These are phyloP conservation scores for Suhomyces canberraensis DNA, from an alignment of 805 yeast genomes.

Conservation along the genomic window DNA sequence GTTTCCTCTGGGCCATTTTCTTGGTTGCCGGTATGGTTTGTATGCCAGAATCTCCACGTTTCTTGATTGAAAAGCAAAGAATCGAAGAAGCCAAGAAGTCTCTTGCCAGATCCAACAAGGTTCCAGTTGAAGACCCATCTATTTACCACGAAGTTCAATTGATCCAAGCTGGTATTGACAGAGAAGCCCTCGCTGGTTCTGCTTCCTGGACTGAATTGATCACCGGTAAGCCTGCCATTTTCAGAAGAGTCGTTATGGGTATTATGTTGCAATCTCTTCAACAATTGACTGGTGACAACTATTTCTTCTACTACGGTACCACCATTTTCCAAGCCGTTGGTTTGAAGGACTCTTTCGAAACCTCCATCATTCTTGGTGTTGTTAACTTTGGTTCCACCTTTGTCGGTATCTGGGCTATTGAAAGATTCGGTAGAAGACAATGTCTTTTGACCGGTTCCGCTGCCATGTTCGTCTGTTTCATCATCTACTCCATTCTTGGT, in stretches of 20 bases:
- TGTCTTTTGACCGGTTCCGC: slow-evolving; percentile 49
- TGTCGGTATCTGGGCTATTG: slow-evolving; percentile 50
- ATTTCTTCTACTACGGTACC: slow-evolving; percentile 65
- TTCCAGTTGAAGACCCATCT: slow-evolving; percentile 20
- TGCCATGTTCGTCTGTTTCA: slow-evolving; percentile 23
- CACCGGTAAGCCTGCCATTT: slow-evolving; percentile 26
- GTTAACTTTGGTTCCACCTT: slow-evolving; percentile 57
- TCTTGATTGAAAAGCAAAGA: slow-evolving; percentile 20
- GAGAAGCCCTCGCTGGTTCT: slow-evolving; percentile 25
- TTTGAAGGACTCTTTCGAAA: slow-evolving; percentile 50
- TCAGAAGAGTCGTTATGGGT: slow-evolving; percentile 23
- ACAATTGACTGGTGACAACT: slow-evolving; percentile 63
- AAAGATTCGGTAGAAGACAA: slow-evolving; percentile 51
- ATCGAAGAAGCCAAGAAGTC: slow-evolving; percentile 27
- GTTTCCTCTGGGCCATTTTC: slow-evolving; percentile 27
- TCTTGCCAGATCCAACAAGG: slow-evolving; percentile 23
- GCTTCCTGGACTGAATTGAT: slow-evolving; percentile 26
- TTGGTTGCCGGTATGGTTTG: slow-evolving; percentile 22
- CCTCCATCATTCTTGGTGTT: slow-evolving; percentile 57
- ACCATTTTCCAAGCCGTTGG: slow-evolving; percentile 61
- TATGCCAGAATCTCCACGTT: slow-evolving; percentile 30
- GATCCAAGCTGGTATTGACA: slow-evolving; percentile 28
- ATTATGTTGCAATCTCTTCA: slow-evolving; percentile 42
- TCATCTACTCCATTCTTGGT: slow-evolving; percentile 24
- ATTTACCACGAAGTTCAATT: slow-evolving; percentile 24